Base-by-base conservation (phyloP, 192 early-diverging fungal genomes). In the Pilaira anomala region DNA sequence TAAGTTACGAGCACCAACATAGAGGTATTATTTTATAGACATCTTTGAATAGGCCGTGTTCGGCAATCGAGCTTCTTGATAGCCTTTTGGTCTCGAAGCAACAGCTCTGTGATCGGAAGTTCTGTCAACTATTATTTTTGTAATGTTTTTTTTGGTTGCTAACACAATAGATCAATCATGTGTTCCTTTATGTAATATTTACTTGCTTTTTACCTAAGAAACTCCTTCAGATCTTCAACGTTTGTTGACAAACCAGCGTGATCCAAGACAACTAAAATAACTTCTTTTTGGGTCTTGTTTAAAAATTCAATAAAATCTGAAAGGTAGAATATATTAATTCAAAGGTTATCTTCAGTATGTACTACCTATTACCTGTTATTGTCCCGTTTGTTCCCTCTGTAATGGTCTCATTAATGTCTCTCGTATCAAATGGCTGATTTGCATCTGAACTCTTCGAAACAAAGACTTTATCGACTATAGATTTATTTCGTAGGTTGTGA, bases 41-140 rank as follows among this genome's bases (percentile, higher is more conserved):
- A 60, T 60, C 39, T 60, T 60, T 60, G 57, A 9, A 60, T 45
- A 24, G 57, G 41, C 44, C 57, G 40, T 45, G 25, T 60, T 60
- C 57, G 45, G 41, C 39, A 41, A 40, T 58, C 56, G 19, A 58
- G 44, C 39, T 58, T 58, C 22, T 42, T 45, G 12, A 58, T 58
- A 0, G 39, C 41, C 13, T 44, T 45, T 60, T 26, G 41, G 44
- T 60, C 57, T 45, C 28, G 57, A 42, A 46, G 22, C 6, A 60
- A 28, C 22, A 45, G 0, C 44, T 60, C 57, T 60, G 41, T 60
- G n/a, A n/a, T n/a, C n/a, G n/a, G n/a, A n/a, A n/a, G n/a, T n/a
- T n/a, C 57, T 60, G 7, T 60, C 57, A 60, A 60, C 25, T 45
- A 60, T 26, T 1, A 60, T 60, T 45, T 45, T 60, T 14, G 19